phyloP scores from a whole-genome alignment of 2,329 filamentous ascomycete species.

The Fusarium sp. region DNA sequence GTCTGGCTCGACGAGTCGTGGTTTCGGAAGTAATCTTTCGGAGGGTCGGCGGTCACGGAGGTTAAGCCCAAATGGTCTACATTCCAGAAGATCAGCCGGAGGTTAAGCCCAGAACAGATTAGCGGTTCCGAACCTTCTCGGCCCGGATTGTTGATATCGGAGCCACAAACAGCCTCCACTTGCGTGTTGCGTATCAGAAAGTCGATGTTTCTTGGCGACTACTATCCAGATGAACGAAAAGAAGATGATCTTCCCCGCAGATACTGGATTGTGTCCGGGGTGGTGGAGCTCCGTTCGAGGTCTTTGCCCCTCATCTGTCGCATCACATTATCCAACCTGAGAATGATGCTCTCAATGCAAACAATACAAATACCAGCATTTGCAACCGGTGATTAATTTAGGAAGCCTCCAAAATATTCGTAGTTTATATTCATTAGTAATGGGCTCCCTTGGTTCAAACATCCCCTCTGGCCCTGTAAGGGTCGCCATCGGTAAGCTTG shows the following conservation, averaged over 20 bases:
- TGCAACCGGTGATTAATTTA: neutral
- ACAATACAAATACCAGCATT: neutral
- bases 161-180: neutral
- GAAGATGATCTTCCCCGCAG: neutral
- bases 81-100: neutral
- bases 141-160: neutral
- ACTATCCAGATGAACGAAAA: too few relatives aligned
- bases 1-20: too few relatives aligned
- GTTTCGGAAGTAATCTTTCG: too few relatives aligned
- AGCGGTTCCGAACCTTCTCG: neutral
- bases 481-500: neutral
- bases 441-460: neutral
- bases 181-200: too few relatives aligned
- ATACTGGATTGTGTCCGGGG: neutral
- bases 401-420: neutral
- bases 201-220: too few relatives aligned
- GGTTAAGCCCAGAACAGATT: neutral
- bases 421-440: neutral
- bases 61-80: too few relatives aligned
- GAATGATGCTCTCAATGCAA: neutral
- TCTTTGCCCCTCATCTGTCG: neutral
- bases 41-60: too few relatives aligned
- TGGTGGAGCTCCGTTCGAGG: neutral
- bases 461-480: neutral
- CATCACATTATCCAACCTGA: neutral